These are phyloP conservation scores for Coniochaeta hoffmannii DNA, from an alignment of 2,329 filamentous ascomycete species.

Conservation along the genomic window DNA sequence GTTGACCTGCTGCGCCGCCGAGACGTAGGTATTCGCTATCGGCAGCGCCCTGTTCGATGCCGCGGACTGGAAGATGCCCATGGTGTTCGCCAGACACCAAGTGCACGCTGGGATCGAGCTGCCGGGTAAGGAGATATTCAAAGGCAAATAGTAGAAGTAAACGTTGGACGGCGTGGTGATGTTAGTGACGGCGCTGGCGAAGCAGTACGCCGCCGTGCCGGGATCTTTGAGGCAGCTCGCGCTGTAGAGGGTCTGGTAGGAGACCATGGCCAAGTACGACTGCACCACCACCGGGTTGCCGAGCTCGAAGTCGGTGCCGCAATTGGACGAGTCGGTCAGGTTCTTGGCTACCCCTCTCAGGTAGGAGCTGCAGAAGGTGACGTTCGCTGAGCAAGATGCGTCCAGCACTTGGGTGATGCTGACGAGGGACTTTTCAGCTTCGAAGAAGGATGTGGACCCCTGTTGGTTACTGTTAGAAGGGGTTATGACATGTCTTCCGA, in stretches of 20 bases:
- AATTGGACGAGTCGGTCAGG: constrained; percentile 56
- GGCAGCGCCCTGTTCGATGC: constrained; percentile 58
- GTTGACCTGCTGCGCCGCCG: constrained; percentile 68
- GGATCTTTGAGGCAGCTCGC: constrained; percentile 72
- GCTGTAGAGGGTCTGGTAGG: constrained; percentile 72
- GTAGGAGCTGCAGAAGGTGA: constrained; percentile 55
- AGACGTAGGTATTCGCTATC: constrained; percentile 60
- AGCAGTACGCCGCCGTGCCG: constrained; percentile 64
- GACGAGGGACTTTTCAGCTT: constrained; percentile 62
- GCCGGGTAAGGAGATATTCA: constrained; percentile 64
- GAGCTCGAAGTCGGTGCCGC: constrained; percentile 60
- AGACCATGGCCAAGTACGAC: constrained; percentile 66
- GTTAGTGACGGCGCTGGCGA: constrained; percentile 79
- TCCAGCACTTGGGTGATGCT: constrained; percentile 73
- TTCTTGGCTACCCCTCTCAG: constrained; percentile 59
- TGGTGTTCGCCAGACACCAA: constrained; percentile 68
- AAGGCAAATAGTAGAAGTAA: constrained; percentile 79
- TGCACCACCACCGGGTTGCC: constrained; percentile 65
- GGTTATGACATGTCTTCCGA: not conserved
- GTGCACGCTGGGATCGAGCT: constrained; percentile 67
- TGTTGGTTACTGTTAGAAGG: constrained; percentile 25
- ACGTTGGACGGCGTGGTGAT: constrained; percentile 59
- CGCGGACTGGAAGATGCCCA: constrained; percentile 70
- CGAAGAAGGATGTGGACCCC: constrained; percentile 81
- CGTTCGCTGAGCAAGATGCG: constrained; percentile 63